phyloP scores from a whole-genome alignment of 2,329 filamentous ascomycete genomes.

The Penicillium paneum region DNA sequence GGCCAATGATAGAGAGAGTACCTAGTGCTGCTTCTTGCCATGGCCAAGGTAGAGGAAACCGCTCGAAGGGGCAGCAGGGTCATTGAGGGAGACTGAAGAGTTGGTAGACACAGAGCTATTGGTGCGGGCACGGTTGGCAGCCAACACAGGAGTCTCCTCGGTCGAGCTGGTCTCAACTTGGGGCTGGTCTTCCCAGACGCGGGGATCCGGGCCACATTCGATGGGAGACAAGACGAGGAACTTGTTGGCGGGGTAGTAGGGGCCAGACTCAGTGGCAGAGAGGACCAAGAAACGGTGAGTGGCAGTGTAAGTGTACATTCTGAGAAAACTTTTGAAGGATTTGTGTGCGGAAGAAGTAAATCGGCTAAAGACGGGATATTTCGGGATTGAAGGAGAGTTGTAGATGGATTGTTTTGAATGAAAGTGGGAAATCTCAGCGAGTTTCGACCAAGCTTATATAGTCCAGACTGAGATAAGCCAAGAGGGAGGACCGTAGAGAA shows the following conservation, averaged over 20 bases:
- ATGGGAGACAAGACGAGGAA: constrained; percentile 31
- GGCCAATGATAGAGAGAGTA: constrained; percentile 8
- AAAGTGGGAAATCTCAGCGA: constrained; percentile 8
- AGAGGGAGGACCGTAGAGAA: constrained; percentile 19
- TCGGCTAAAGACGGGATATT: constrained; percentile 6
- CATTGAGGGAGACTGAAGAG: constrained; percentile 15
- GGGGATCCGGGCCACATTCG: constrained; percentile 28
- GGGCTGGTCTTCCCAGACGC: constrained; percentile 18
- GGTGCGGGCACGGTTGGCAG: constrained; percentile 21
- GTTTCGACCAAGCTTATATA: constrained; percentile 31
- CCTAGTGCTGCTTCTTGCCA: constrained; percentile 14
- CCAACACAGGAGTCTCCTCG: constrained; percentile 11
- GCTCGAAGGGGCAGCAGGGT: constrained; percentile 16
- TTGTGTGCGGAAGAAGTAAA: neutral
- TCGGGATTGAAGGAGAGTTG: neutral
- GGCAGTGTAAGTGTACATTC: constrained; percentile 32
- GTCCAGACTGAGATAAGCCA: constrained; percentile 16
- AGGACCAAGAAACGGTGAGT: constrained; percentile 33
- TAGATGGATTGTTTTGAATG: neutral
- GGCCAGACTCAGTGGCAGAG: constrained; percentile 19
- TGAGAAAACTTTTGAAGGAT: constrained; percentile 12
- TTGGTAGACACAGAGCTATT: constrained; percentile 30
- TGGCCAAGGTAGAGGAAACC: constrained; percentile 32
- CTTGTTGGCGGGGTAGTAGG: constrained; percentile 20
- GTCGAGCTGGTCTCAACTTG: constrained; percentile 11